Evolutionary conservation across 768 basidiomycete species (phyloP).

Genomic region (Trametes cingulata): DNA sequence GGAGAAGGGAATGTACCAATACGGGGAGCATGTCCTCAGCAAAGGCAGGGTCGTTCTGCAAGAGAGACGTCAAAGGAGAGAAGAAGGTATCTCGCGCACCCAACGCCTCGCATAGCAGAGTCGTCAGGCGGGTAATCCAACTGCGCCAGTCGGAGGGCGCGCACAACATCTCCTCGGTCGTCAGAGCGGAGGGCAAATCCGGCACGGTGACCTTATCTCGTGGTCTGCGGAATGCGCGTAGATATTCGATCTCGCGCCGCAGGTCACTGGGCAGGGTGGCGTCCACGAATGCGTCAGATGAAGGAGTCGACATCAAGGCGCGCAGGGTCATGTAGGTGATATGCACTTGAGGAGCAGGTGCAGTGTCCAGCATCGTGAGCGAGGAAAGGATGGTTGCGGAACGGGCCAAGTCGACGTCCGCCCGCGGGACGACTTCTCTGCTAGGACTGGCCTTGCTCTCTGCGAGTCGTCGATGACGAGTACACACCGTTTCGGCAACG

Average conservation of each 20-base stretch:
- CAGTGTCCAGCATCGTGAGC: conserved; percentile 58
- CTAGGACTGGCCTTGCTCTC: not conserved
- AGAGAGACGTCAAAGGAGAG: conserved; percentile 60
- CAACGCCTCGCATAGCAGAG: conserved; percentile 60
- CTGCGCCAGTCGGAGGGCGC: conserved; percentile 49
- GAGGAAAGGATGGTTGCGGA: conserved; percentile 55
- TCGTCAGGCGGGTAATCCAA: conserved; percentile 66
- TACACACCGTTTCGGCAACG: conserved; percentile 46
- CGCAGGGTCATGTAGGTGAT: conserved; percentile 67
- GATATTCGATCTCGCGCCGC: conserved; percentile 25
- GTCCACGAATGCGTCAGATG: conserved; percentile 32
- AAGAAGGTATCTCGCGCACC: conserved; percentile 61
- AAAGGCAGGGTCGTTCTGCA: conserved; percentile 55
- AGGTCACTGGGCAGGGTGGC: conserved; percentile 36
- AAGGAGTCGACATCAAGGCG: conserved; percentile 48
- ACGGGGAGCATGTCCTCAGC: conserved; percentile 72
- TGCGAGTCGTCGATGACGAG: conserved; percentile 33
- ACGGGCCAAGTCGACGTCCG: conserved; percentile 33
- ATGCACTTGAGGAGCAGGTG: conserved; percentile 48
- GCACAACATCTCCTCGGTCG: conserved; percentile 37
- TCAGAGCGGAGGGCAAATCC: conserved; percentile 42
- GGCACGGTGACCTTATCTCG: conserved; percentile 28
- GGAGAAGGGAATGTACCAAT: conserved; percentile 70
- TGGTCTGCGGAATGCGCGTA: conserved; percentile 27
- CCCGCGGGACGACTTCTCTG: conserved; percentile 6